Evolutionary conservation across 2,329 filamentous ascomycete species (phyloP).

Genomic region (Akanthomyces muscarius): DNA sequence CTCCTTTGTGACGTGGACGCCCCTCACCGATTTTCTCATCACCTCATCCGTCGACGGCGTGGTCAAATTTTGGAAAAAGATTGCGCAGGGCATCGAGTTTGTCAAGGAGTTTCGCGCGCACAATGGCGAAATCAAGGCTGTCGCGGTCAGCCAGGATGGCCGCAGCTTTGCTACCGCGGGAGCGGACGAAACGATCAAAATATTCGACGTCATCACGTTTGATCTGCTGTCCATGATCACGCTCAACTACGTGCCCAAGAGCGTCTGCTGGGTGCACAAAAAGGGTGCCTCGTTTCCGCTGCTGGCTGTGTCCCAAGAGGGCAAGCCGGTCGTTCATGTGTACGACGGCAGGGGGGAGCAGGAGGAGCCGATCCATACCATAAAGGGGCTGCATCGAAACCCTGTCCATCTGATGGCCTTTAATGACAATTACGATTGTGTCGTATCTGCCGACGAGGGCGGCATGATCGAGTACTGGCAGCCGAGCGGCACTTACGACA

Average conservation of each 20-base stretch:
- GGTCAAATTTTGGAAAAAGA: constrained; percentile 99
- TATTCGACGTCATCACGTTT: constrained; percentile 80
- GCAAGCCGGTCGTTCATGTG: constrained; percentile 68
- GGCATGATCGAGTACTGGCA: constrained; percentile 98
- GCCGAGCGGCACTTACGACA: constrained; percentile 75
- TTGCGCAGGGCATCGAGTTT: constrained; percentile 85
- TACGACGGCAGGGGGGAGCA: constrained; percentile 89
- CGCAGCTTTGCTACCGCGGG: constrained; percentile 91
- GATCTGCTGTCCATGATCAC: constrained; percentile 79
- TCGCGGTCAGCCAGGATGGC: constrained; percentile 84
- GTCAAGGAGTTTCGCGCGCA: constrained; percentile 97
- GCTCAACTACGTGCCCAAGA: constrained; percentile 70
- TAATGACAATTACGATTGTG: constrained; percentile 85
- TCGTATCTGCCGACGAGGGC: constrained; percentile 80
- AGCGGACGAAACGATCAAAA: constrained; percentile 71
- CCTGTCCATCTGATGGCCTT: constrained; percentile 83
- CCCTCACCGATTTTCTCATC: constrained; percentile 89
- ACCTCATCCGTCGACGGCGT: constrained; percentile 93
- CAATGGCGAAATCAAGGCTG: constrained; percentile 74
- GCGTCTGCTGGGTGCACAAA: constrained; percentile 87
- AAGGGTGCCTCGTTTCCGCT: constrained; percentile 83
- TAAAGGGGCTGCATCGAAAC: constrained; percentile 75
- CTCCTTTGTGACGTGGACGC: constrained; percentile 81
- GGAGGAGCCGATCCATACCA: constrained; percentile 67
- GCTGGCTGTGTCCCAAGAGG: constrained; percentile 76